Evolutionary conservation across 768 basidiomycete species (phyloP).

Genomic region (Fistulinella prunicolor): DNA sequence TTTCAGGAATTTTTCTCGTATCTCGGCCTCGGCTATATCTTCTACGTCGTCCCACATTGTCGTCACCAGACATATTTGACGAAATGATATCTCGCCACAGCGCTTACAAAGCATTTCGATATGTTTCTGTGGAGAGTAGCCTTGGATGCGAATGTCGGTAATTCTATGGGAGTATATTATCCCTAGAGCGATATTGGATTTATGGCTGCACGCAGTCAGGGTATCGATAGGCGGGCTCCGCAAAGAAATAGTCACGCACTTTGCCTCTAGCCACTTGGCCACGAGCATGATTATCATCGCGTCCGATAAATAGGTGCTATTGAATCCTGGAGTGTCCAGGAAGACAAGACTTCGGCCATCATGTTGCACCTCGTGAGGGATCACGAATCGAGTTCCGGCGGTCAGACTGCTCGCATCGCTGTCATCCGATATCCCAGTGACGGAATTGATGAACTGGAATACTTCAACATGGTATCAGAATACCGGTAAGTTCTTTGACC

Average conservation of each 20-base stretch:
- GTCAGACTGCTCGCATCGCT: neutral
- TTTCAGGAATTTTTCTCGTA: neutral
- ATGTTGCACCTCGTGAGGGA: neutral
- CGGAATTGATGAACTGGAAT: conserved; percentile 7
- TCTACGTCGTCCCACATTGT: neutral
- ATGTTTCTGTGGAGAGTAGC: neutral
- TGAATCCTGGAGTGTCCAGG: neutral
- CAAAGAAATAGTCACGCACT: neutral
- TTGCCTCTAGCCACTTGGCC: neutral
- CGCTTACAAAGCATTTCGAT: neutral
- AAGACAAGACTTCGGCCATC: neutral
- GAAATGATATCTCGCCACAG: neutral
- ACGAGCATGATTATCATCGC: neutral
- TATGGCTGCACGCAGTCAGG: neutral
- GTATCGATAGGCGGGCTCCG: too few species aligned
- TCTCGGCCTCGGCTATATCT: neutral
- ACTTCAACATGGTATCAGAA: neutral
- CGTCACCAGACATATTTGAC: neutral
- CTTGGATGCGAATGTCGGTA: neutral
- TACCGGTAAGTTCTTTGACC: neutral
- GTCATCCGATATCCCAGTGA: neutral
- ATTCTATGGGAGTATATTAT: neutral
- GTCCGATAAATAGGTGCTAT: neutral
- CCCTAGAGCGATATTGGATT: neutral
- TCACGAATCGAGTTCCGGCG: neutral